Conservation (phyloP, 768 basidiomycete genomes). For the Leccinum incarnatum region DNA sequence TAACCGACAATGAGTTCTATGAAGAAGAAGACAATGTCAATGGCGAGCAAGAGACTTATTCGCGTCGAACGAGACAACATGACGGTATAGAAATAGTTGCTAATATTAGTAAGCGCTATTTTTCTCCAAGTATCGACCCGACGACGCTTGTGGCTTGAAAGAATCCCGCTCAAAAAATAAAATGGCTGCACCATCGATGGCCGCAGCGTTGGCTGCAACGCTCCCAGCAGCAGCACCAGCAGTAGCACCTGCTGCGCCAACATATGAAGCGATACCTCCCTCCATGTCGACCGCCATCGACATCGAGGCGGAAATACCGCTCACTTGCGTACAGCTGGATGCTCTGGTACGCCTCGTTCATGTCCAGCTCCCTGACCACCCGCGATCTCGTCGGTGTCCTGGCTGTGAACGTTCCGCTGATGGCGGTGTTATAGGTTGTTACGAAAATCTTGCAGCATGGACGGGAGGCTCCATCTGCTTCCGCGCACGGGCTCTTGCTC, state of each 20-base stretch:
- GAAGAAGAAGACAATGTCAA: slow-evolving; percentile 86
- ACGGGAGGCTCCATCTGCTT: slow-evolving; percentile 69
- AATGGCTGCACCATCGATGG: slow-evolving; percentile 84
- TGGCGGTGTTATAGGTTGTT: slow-evolving; percentile 59
- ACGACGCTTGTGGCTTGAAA: too few relatives aligned
- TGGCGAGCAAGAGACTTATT: slow-evolving; percentile 73
- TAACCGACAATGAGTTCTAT: slow-evolving; percentile 86
- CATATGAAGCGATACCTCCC: slow-evolving; percentile 84
- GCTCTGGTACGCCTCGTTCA: slow-evolving; percentile 61
- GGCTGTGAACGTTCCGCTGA: slow-evolving; percentile 12
- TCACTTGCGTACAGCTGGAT: slow-evolving; percentile 79
- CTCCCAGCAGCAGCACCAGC: slow-evolving; percentile 60
- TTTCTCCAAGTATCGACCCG: not conserved
- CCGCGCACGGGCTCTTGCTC: slow-evolving; percentile 80
- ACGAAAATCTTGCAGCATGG: slow-evolving; percentile 94
- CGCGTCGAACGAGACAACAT: slow-evolving; percentile 63
- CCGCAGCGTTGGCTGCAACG: slow-evolving; percentile 85
- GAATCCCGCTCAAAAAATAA: not conserved
- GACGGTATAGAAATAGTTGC: not conserved
- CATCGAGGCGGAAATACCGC: slow-evolving; percentile 84
- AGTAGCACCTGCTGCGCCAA: slow-evolving; percentile 59
- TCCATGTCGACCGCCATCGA: slow-evolving; percentile 93
- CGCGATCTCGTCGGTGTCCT: slow-evolving; percentile 4
- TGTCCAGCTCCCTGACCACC: not conserved
- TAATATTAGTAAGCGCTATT: slow-evolving; percentile 23